Conservation (phyloP, 331 rosid genomes). For the Malus hybrid region DNA sequence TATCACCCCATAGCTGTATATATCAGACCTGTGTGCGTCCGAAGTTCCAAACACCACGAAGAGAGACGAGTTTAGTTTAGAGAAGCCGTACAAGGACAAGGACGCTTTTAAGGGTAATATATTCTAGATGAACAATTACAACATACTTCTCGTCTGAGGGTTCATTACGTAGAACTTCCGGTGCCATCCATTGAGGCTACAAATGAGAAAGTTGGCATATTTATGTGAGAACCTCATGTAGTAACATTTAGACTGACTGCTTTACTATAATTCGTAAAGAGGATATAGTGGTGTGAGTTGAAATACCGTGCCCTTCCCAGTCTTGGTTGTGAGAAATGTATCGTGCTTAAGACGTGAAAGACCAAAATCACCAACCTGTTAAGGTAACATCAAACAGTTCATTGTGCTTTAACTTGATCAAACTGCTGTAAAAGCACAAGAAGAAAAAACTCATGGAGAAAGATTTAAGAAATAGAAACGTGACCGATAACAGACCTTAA, state of each 20-base stretch:
- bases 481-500: conserved; percentile 46
- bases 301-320: conserved; percentile 95
- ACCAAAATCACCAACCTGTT: conserved; percentile 98
- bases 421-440: background rate
- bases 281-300: conserved; percentile 3
- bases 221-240: background rate
- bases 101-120: background rate
- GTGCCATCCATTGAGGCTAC: conserved; percentile 99
- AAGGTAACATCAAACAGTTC: conserved; percentile 4
- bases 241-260: conserved; percentile 11
- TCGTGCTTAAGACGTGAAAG: conserved; percentile 93
- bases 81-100: conserved; percentile 1
- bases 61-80: background rate
- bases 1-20: conserved; percentile 95
- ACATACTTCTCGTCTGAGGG: conserved; percentile 94
- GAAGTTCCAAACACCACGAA: conserved; percentile 10
- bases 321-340: conserved; percentile 87
- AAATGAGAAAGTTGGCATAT: conserved; percentile 23
- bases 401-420: background rate
- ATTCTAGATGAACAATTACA: conserved; percentile 7
- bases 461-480: conserved; percentile 1
- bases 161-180: conserved; percentile 98
- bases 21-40: conserved; percentile 66
- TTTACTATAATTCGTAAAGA: background rate
- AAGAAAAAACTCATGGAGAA: background rate